phyloP scores from a whole-genome alignment of 2,329 filamentous ascomycete species.

The Lasiodiplodia citricola region DNA sequence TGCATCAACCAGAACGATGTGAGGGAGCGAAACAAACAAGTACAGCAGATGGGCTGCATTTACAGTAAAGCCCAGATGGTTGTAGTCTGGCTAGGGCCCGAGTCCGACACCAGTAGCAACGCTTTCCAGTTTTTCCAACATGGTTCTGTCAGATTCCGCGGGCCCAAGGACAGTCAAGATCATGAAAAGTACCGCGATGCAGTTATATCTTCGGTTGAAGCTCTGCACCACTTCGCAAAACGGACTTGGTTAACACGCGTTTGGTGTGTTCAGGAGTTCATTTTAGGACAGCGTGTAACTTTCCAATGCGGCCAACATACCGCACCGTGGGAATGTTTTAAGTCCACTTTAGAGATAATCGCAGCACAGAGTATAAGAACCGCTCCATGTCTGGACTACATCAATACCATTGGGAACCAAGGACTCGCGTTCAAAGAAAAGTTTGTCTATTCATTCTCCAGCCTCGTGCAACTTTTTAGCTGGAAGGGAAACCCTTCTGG shows the following conservation, averaged over 20 bases:
- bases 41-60: constrained; percentile 43
- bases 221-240: constrained; percentile 31
- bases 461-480: background rate
- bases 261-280: constrained; percentile 37
- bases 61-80: constrained; percentile 41
- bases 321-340: background rate
- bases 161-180: no score
- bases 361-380: no score
- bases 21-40: constrained; percentile 42
- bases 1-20: constrained; percentile 41
- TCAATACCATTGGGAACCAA: no score
- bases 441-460: no score
- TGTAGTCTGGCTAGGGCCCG: constrained; percentile 40
- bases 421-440: no score
- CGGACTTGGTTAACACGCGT: constrained; percentile 34
- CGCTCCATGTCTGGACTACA: no score
- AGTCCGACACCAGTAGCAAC: constrained; percentile 27
- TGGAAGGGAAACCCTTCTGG: no score
- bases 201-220: background rate
- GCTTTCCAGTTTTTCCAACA: constrained; percentile 30
- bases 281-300: constrained; percentile 17
- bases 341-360: no score
- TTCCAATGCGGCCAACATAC: background rate
- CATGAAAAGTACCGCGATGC: no score
- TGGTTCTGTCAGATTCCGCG: background rate